Percentiles rank a stretch among this genome's conserved stretches.
phyloP scores from a whole-genome alignment of 2,329 filamentous ascomycete species.

The Ophiocordyceps robertsii region DNA sequence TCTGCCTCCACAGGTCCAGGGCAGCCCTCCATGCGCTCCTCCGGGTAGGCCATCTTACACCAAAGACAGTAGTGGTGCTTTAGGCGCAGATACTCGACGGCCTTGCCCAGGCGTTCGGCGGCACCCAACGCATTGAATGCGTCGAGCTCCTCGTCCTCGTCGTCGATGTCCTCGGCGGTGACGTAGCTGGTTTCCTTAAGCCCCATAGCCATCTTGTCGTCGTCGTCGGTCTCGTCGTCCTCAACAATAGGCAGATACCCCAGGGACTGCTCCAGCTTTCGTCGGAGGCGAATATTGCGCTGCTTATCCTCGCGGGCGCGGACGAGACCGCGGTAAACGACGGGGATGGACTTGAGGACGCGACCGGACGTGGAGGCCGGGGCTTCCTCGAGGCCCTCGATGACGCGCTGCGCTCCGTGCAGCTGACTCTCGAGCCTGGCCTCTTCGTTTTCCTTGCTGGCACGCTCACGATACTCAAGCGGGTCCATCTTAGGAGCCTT shows the following conservation, averaged over 20 bases:
- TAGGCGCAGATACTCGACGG: conserved; percentile 58
- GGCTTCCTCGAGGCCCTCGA: conserved; percentile 58
- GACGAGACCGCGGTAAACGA: conserved; percentile 69
- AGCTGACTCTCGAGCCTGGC: conserved; percentile 56
- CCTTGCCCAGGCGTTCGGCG: conserved; percentile 48
- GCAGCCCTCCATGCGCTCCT: conserved; percentile 69
- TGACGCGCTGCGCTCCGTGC: conserved; percentile 67
- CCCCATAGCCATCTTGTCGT: conserved; percentile 58
- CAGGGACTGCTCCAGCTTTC: conserved; percentile 53
- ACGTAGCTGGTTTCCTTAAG: conserved; percentile 39
- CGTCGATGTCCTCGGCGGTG: conserved; percentile 56
- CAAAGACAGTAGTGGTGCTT: conserved; percentile 83
- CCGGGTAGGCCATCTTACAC: conserved; percentile 77
- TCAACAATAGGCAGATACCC: conserved; percentile 50
- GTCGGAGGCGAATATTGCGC: conserved; percentile 48
- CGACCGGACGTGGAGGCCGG: conserved; percentile 18
- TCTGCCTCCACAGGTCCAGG: conserved; percentile 82
- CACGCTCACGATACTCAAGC: conserved; percentile 59
- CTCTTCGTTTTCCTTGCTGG: conserved; percentile 56
- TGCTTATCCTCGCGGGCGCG: conserved; percentile 57
- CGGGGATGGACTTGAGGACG: conserved; percentile 53
- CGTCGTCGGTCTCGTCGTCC: conserved; percentile 54
- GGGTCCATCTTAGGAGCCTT: conserved; percentile 53
- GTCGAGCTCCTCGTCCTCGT: conserved; percentile 68
- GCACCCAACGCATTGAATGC: conserved; percentile 60